Evolutionary conservation across 2,329 filamentous ascomycete genomes (phyloP).

Genomic region (Anisogramma anomala): DNA sequence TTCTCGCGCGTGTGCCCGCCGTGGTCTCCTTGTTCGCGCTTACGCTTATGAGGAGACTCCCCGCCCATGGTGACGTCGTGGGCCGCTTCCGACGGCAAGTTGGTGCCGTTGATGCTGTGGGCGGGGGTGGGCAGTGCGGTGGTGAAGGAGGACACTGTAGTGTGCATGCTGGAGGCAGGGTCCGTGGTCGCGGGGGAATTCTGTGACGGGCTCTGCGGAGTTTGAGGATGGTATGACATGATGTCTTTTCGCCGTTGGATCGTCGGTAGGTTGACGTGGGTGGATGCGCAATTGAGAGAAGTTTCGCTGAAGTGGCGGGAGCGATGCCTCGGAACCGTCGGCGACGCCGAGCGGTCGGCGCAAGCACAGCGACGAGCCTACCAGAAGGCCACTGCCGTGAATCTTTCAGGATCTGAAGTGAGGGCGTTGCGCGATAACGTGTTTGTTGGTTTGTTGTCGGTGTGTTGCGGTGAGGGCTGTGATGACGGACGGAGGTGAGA

Average conservation of each 20-base stretch:
- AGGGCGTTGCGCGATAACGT: conserved; percentile 2
- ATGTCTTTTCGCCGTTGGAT: conserved; percentile 20
- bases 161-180: conserved; percentile 37
- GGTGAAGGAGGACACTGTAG: conserved; percentile 39
- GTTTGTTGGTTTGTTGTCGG: not conserved
- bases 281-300: conserved; percentile 1
- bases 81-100: conserved; percentile 30
- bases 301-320: not conserved
- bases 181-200: conserved; percentile 45
- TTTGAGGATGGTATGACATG: conserved; percentile 58
- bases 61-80: conserved; percentile 37
- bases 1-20: conserved; percentile 41
- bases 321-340: not conserved
- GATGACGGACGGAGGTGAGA: not conserved
- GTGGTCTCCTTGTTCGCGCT: conserved; percentile 44
- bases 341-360: not conserved
- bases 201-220: conserved; percentile 56
- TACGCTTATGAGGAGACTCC: conserved; percentile 48
- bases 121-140: conserved; percentile 50
- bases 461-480: too few relatives aligned
- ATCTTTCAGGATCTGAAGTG: not conserved
- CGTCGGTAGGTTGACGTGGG: conserved; percentile 4
- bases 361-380: conserved; percentile 5
- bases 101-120: conserved; percentile 49
- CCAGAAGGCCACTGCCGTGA: conserved; percentile 3